Conservation (phyloP, 345 rosid genomes). For the Eutrema yunnanense region DNA sequence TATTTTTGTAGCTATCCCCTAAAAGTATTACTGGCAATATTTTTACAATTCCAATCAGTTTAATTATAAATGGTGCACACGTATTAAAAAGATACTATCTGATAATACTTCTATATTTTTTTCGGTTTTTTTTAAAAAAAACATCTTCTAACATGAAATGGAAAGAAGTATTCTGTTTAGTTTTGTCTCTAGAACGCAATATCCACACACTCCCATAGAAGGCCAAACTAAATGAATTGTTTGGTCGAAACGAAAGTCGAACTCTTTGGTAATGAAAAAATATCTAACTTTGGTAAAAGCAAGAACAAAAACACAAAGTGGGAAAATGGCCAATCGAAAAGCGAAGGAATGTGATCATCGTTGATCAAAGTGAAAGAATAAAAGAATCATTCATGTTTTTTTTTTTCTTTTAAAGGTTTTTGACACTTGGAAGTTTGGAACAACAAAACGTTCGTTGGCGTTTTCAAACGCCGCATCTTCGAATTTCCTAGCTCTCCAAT, state of each 20-base stretch:
- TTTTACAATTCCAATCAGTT: not conserved
- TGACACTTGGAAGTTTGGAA: conserved; percentile 15
- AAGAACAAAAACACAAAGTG: conserved; percentile 9
- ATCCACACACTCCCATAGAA: conserved; percentile 15
- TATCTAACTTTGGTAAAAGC: conserved; percentile 13
- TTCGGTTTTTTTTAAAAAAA: too few species aligned
- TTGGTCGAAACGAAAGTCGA: conserved; percentile 11
- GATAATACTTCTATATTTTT: too few species aligned
- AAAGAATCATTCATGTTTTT: conserved; percentile 8
- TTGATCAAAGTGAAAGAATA: conserved; percentile 17
- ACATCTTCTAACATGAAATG: not conserved
- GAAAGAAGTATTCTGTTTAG: not conserved
- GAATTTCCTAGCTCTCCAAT: not conserved
- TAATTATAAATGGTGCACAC: not conserved
- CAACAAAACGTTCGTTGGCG: conserved; percentile 23
- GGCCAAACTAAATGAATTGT: conserved; percentile 12
- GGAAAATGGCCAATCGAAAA: not conserved
- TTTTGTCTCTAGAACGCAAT: not conserved
- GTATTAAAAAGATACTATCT: too few species aligned
- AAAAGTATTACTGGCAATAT: not conserved
- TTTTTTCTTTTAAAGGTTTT: not conserved
- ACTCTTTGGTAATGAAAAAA: conserved; percentile 1
- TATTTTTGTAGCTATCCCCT: too few species aligned
- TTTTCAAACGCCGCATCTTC: conserved; percentile 19
- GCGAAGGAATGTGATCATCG: not conserved